Base-by-base conservation (phyloP, 305 asterid species). In the Fraxinus baroniana region DNA sequence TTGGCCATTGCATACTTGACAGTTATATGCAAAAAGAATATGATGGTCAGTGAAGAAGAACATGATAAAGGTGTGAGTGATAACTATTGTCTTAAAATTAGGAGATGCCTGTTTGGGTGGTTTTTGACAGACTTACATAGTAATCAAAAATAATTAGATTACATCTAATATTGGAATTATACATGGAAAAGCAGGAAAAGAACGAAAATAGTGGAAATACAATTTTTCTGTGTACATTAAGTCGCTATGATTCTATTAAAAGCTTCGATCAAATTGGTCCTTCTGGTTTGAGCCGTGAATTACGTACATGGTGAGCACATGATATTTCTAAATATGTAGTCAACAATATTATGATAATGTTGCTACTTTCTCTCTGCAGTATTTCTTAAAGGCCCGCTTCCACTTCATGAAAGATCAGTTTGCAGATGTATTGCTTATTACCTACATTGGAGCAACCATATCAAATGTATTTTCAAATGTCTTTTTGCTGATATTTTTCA, bases 361-460 rank as follows among this genome's bases (percentile, higher is more conserved):
- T 55, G 18, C 55, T 17, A 20, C 13, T 57, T 33, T 46, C 39
- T 78, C 46, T 46, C 28, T 80, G 88, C 89, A 89, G 92, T 89
- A 89, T 66, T 89, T 17, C 80, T 84, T 89, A 35, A 89, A 89
- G 86, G 87, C 88, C 1, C 86, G 81, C 24, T 89, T 89, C 83
- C 89, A 84, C 74, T 89, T 89, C 86, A 81, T 81, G 74, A 87
- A 89, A 57, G 87, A 89, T 82, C 88, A 89, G 62, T 87, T 84
- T 78, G 85, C 90, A 1, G 30, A 82, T 1, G 12, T 87, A 17
- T 79, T 81, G 68, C 84, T 87, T 64, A 79, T 87, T 78, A 46
- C 78, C 36, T 76, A 84, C 70, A 66, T 83, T 22, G 90, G 86
- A 77, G 87, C 89, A 36, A 80, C 90, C 39, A 37, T 89, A 36